Conservation (phyloP, 768 basidiomycete species). For the Gautieria morchelliformis region DNA sequence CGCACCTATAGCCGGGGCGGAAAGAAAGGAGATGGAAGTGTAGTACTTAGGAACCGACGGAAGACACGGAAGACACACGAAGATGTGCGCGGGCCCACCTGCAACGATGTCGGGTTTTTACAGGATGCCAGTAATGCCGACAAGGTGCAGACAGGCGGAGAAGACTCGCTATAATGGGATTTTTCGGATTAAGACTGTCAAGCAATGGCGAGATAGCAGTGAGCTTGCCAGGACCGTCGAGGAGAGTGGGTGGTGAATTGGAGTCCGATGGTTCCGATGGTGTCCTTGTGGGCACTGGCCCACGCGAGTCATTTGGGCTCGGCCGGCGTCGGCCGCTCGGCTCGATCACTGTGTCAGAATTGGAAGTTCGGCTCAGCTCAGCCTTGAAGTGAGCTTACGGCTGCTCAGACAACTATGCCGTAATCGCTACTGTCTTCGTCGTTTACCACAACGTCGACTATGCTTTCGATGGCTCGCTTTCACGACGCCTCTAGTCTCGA, state of each 20-base stretch:
- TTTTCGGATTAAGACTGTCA: no score
- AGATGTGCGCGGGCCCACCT: no score
- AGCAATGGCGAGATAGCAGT: neutral
- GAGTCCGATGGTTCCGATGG: slow-evolving; percentile 5
- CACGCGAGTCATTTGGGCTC: neutral
- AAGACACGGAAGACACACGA: no score
- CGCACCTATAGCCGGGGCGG: no score
- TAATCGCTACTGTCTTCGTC: neutral
- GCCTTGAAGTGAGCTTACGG: neutral
- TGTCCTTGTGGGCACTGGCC: neutral
- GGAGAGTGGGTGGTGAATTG: neutral
- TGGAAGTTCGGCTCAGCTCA: neutral
- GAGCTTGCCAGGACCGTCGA: neutral
- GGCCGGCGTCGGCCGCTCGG: neutral
- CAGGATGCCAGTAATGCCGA: no score
- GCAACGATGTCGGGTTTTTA: no score
- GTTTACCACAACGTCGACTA: neutral
- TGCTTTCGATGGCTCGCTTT: neutral
- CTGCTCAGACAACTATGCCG: neutral
- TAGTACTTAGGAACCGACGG: no score
- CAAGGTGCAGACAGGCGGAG: no score
- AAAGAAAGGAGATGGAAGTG: no score
- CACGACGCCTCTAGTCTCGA: neutral
- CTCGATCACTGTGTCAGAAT: neutral
- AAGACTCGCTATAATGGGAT: no score